A percentile compares a stretch with the other conserved stretches of the same genome.
Evolutionary conservation across 2,329 filamentous ascomycete genomes (phyloP).

Genomic region (Pseudocercospora pini-densiflorae): DNA sequence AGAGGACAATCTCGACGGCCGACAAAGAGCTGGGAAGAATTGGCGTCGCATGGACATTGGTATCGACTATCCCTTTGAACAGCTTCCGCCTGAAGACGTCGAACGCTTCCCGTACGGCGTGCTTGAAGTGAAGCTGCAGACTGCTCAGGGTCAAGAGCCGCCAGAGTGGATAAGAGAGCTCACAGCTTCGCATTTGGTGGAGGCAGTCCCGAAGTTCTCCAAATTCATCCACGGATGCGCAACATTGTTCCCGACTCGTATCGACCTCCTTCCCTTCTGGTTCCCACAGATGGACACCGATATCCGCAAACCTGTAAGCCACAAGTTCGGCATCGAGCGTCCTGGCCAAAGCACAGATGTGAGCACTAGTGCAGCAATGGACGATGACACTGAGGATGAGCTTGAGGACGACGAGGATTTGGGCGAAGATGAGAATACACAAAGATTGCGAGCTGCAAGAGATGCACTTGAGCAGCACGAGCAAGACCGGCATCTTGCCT

Average conservation of each 20-base stretch:
- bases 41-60: conserved; percentile 98
- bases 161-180: conserved; percentile 96
- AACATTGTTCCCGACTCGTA: conserved; percentile 81
- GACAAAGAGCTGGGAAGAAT: conserved; percentile 76
- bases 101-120: conserved; percentile 95
- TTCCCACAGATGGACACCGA: conserved; percentile 98
- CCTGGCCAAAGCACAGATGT: conserved; percentile 74
- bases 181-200: conserved; percentile 90
- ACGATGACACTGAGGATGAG: conserved; percentile 72
- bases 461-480: conserved; percentile 58
- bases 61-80: conserved; percentile 91
- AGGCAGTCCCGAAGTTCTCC: conserved; percentile 98
- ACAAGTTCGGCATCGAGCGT: conserved; percentile 88
- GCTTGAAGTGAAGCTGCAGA: conserved; percentile 96
- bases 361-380: conserved; percentile 76
- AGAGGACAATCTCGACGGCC: conserved; percentile 91
- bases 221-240: conserved; percentile 98
- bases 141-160: conserved; percentile 90
- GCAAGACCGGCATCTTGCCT: conserved; percentile 52
- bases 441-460: conserved; percentile 55
- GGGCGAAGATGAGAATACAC: conserved; percentile 51
- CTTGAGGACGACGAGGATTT: conserved; percentile 58
- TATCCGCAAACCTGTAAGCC: conserved; percentile 88
- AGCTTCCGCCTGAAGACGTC: conserved; percentile 82
- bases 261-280: conserved; percentile 94